A percentile compares a stretch with the other conserved stretches of the same genome.
These are phyloP conservation scores for Verticillium albo-atrum DNA, from an alignment of 2,329 filamentous ascomycete species.

Conservation along the genomic window DNA sequence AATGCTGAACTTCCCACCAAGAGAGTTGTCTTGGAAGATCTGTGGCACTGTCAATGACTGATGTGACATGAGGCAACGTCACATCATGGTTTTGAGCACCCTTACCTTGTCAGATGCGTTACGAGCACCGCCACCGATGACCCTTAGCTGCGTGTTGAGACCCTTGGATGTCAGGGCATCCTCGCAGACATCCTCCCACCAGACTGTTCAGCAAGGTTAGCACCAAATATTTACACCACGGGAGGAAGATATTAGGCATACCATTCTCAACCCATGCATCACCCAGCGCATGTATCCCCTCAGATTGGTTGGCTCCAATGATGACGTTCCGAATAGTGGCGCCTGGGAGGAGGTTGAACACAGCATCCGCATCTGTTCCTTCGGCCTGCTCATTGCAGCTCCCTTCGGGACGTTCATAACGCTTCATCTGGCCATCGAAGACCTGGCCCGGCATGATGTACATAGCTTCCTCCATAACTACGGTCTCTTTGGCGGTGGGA, in stretches of 20 bases:
- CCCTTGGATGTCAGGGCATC: constrained; percentile 18
- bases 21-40: constrained; percentile 21
- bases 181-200: constrained; percentile 21
- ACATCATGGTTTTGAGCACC: neutral
- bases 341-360: constrained; percentile 28
- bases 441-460: constrained; percentile 22
- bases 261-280: constrained; percentile 21
- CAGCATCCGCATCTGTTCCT: constrained; percentile 30
- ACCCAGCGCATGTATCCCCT: constrained; percentile 21
- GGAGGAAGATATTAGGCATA: neutral
- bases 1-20: constrained; percentile 20
- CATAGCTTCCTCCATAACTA: constrained; percentile 18
- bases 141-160: constrained; percentile 17
- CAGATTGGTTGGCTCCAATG: constrained; percentile 28
- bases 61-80: too few species aligned
- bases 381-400: constrained; percentile 38
- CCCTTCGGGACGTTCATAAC: constrained; percentile 29
- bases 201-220: neutral
- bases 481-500: constrained; percentile 17
- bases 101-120: constrained; percentile 18
- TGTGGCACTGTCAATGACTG: neutral
- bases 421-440: constrained; percentile 27
- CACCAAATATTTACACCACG: constrained; percentile 3
- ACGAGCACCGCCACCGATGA: constrained; percentile 17
- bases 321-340: constrained; percentile 30